Conservation (phyloP, 2,329 filamentous ascomycete genomes). For the Ceratocystis variospora region DNA sequence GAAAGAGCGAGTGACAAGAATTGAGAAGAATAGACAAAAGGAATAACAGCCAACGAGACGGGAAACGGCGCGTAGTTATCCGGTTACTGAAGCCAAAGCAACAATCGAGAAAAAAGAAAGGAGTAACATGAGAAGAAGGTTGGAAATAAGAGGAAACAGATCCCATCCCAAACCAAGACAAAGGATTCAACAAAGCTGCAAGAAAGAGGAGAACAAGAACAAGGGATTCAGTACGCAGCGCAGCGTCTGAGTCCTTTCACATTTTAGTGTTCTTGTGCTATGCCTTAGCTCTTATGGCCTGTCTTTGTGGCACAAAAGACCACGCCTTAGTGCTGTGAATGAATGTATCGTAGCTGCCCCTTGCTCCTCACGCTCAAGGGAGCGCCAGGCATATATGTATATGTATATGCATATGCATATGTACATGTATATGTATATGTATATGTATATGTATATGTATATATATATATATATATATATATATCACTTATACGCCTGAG, state of each 20-base stretch:
- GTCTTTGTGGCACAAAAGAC: no score
- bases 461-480: no score
- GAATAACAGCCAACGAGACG: not conserved
- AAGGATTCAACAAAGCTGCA: conserved; percentile 17
- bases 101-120: conserved; percentile 1
- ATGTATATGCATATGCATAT: no score
- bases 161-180: not conserved
- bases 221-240: conserved; percentile 11
- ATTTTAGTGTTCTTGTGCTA: not conserved
- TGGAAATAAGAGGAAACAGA: conserved; percentile 8
- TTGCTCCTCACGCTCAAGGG: no score
- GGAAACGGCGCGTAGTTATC: conserved; percentile 8
- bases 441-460: no score
- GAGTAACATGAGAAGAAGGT: not conserved
- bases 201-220: conserved; percentile 14
- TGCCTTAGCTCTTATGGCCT: not conserved
- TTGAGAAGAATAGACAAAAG: not conserved
- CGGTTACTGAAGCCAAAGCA: not conserved
- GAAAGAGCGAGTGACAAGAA: conserved; percentile 3
- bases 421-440: no score
- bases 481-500: no score
- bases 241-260: not conserved
- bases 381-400: no score
- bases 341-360: no score
- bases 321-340: no score